Evolutionary conservation across 2,329 filamentous ascomycete genomes (phyloP).

Genomic region (Blastomyces parvus): DNA sequence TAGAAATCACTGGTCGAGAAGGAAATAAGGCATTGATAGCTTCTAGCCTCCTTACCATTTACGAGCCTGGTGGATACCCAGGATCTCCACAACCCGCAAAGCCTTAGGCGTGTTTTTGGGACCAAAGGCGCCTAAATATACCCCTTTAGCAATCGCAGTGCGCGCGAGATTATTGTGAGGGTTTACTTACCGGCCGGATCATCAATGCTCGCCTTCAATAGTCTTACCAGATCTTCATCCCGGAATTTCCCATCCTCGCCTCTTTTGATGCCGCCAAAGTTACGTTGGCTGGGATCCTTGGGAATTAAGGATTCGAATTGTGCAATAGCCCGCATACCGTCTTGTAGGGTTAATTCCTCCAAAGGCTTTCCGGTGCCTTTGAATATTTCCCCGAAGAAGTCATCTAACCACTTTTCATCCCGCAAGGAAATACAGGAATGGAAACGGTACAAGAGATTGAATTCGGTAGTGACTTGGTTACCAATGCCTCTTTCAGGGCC

Average conservation of each 20-base stretch:
- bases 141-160: not conserved
- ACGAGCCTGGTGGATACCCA: constrained; percentile 67
- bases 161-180: constrained; percentile 4
- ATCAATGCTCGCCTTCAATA: constrained; percentile 54
- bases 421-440: constrained; percentile 58
- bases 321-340: constrained; percentile 41
- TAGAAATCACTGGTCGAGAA: not conserved
- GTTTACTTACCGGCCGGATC: constrained; percentile 48
- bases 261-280: constrained; percentile 52
- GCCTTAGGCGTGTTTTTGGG: constrained; percentile 60
- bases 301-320: constrained; percentile 49
- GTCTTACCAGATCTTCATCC: constrained; percentile 60
- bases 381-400: constrained; percentile 41
- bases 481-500: constrained; percentile 35
- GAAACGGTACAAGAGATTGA: constrained; percentile 43
- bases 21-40: not conserved
- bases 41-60: constrained; percentile 45
- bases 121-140: constrained; percentile 49
- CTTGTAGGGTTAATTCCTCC: constrained; percentile 13
- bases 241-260: constrained; percentile 52
- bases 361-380: constrained; percentile 11
- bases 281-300: constrained; percentile 51
- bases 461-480: constrained; percentile 44
- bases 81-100: constrained; percentile 64
- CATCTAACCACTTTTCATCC: constrained; percentile 63